These are phyloP conservation scores for Candida montana DNA, from an alignment of 805 yeast species.

Conservation along the genomic window DNA sequence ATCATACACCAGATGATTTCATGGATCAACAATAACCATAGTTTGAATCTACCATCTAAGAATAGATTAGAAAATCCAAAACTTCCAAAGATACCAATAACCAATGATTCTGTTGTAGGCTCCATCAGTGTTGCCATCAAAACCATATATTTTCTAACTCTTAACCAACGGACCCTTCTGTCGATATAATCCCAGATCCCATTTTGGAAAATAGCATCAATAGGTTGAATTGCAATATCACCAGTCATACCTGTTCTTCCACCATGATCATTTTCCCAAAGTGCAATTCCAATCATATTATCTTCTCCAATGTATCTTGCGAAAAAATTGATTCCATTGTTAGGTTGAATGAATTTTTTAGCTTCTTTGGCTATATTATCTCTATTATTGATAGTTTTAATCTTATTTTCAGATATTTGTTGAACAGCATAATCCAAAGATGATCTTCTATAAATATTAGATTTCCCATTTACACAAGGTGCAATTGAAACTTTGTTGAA, in stretches of 20 bases:
- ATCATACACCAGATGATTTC: constrained; percentile 55
- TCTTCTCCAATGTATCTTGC: constrained; percentile 86
- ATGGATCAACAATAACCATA: constrained; percentile 43
- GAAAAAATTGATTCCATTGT: constrained; percentile 58
- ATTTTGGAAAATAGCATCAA: constrained; percentile 34
- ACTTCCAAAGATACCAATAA: constrained; percentile 64
- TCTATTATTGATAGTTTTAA: constrained; percentile 28
- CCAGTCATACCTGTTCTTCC: constrained; percentile 75
- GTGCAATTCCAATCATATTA: constrained; percentile 82
- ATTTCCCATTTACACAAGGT: constrained; percentile 89
- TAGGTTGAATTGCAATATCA: constrained; percentile 76
- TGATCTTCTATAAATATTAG: constrained; percentile 67
- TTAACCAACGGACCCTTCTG: constrained; percentile 77
- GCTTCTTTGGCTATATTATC: constrained; percentile 32
- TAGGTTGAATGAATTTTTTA: constrained; percentile 20
- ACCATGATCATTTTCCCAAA: constrained; percentile 67
- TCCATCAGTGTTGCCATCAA: constrained; percentile 77
- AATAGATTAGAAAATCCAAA: constrained; percentile 48
- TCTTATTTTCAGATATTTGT: constrained; percentile 28
- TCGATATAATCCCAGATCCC: constrained; percentile 50
- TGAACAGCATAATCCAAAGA: constrained; percentile 57
- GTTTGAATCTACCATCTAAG: constrained; percentile 29
- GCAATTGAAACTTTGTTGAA: constrained; percentile 71
- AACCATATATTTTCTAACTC: constrained; percentile 87
- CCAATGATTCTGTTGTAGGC: constrained; percentile 76